phyloP scores from a whole-genome alignment of 306 rosid species.

The Begonia loranthoides region DNA sequence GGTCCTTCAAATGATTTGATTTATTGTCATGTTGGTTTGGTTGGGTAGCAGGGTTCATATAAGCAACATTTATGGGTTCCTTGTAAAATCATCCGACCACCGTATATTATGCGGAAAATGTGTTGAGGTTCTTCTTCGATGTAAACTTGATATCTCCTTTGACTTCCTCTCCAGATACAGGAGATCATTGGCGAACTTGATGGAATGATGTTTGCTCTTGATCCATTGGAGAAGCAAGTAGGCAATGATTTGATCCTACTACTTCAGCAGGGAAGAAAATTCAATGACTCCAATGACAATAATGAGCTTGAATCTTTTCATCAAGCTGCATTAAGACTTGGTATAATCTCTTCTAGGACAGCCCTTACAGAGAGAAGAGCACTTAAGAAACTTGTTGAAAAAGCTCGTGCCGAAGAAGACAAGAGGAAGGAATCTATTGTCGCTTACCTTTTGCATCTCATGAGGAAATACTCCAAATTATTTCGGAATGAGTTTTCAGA shows the following conservation, averaged over 20 bases:
- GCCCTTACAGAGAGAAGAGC: conserved; percentile 96
- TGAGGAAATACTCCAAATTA: conserved; percentile 92
- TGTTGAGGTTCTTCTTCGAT: too few species aligned
- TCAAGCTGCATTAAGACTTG: conserved; percentile 80
- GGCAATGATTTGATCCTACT: conserved; percentile 69
- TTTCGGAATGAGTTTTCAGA: conserved; percentile 84
- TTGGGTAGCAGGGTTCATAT: too few species aligned
- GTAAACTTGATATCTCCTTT: not conserved
- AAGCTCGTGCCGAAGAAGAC: conserved; percentile 87
- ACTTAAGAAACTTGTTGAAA: conserved; percentile 74
- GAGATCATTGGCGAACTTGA: conserved; percentile 63
- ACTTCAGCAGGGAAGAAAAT: conserved; percentile 89
- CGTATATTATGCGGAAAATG: too few species aligned
- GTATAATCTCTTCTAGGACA: conserved; percentile 83
- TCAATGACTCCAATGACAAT: conserved; percentile 43
- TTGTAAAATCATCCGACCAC: too few species aligned
- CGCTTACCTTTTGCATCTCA: conserved; percentile 82
- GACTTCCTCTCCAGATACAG: conserved; percentile 33
- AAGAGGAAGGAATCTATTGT: conserved; percentile 95
- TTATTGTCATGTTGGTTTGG: too few species aligned
- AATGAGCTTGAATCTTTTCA: conserved; percentile 94
- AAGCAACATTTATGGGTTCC: too few species aligned
- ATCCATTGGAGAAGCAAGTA: conserved; percentile 84
- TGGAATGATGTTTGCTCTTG: conserved; percentile 42
- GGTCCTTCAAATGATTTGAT: too few species aligned